Evolutionary conservation across 352 stramenopile species (phyloP).

Genomic region (Globisporangium nagaii): DNA sequence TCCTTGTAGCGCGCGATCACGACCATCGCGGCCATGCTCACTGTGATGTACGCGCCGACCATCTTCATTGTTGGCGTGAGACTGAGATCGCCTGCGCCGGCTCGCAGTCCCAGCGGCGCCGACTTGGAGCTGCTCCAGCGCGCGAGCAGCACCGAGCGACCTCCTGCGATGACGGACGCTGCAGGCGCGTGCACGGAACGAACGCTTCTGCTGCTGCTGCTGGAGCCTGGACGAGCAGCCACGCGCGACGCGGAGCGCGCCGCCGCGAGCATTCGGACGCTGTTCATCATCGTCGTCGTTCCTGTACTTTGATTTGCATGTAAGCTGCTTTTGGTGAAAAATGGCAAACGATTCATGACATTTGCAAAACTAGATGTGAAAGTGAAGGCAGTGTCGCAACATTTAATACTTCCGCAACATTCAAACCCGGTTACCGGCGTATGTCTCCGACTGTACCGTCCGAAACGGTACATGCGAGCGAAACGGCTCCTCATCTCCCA

Average conservation of each 20-base stretch:
- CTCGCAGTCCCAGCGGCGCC: conserved; percentile 40
- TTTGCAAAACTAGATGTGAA: too few species aligned
- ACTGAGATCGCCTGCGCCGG: conserved; percentile 18
- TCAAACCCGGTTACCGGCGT: too few species aligned
- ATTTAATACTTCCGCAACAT: too few species aligned
- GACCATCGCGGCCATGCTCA: conserved; percentile 45
- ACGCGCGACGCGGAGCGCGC: conserved; percentile 1
- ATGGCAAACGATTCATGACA: too few species aligned
- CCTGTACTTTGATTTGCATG: too few species aligned
- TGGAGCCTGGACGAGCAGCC: background rate
- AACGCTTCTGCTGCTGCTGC: background rate
- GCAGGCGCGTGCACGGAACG: background rate
- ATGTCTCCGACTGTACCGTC: background rate
- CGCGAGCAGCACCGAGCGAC: background rate
- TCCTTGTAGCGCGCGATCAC: conserved; percentile 58
- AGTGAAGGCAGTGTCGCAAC: too few species aligned
- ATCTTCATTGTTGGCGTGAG: conserved; percentile 52
- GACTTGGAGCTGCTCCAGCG: conserved; percentile 12
- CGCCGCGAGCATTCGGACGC: background rate
- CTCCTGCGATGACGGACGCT: background rate
- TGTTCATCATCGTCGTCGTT: background rate
- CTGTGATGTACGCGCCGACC: conserved; percentile 48
- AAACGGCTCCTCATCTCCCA: background rate
- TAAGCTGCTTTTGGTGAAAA: too few species aligned
- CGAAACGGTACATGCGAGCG: background rate